These are phyloP conservation scores for Chenopodium formosanum DNA, from an alignment of 148 eudicot genomes.

Conservation along the genomic window DNA sequence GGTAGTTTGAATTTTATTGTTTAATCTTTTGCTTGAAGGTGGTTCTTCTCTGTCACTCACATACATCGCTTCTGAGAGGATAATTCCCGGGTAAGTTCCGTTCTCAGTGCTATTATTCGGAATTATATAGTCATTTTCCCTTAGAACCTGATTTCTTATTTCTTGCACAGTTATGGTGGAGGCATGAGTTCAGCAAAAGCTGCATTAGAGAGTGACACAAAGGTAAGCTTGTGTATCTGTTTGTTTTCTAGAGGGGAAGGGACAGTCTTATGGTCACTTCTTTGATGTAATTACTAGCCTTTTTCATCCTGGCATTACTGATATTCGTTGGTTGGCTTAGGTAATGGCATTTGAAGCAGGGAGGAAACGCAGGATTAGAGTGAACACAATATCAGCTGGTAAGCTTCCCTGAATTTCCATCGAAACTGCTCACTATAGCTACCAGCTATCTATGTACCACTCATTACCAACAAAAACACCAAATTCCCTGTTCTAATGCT, in stretches of 20 bases:
- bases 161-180: slow-evolving; percentile 73
- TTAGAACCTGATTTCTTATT: slow-evolving; percentile 4
- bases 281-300: not conserved
- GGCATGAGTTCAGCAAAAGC: slow-evolving; percentile 99
- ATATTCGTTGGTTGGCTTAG: slow-evolving; percentile 35
- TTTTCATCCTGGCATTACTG: not conserved
- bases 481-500: too few relatives aligned
- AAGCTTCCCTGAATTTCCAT: slow-evolving; percentile 11
- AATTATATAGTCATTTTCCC: slow-evolving; percentile 2
- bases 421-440: too few relatives aligned
- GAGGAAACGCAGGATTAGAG: slow-evolving; percentile 76
- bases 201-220: slow-evolving; percentile 94
- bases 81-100: slow-evolving; percentile 80
- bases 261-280: not conserved
- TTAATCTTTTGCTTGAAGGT: slow-evolving; percentile 44
- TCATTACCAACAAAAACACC: too few relatives aligned
- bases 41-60: slow-evolving; percentile 92
- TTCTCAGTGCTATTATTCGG: not conserved
- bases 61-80: slow-evolving; percentile 91
- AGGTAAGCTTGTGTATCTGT: slow-evolving; percentile 37
- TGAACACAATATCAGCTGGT: slow-evolving; percentile 98
- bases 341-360: slow-evolving; percentile 97
- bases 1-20: not conserved
- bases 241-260: not conserved
- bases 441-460: not conserved